These are phyloP conservation scores for Handroanthus guayacan DNA, from an alignment of 257 asterid genomes.

Conservation along the genomic window DNA sequence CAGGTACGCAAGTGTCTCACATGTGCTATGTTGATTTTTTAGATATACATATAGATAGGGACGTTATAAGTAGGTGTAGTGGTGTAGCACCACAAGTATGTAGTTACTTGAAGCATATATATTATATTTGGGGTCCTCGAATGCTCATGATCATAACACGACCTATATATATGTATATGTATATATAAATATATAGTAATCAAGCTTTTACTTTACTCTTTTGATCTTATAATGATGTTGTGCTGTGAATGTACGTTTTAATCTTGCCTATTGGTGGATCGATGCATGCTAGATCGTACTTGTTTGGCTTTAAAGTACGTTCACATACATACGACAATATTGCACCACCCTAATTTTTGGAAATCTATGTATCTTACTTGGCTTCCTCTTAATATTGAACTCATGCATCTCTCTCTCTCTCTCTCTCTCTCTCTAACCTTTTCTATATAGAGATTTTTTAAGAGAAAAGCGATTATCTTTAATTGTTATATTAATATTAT, in stretches of 20 bases:
- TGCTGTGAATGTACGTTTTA: background rate
- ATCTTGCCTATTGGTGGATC: background rate
- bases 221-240: slow-evolving; percentile 11
- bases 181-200: slow-evolving; percentile 10
- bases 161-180: too few relatives aligned
- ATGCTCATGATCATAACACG: too few relatives aligned
- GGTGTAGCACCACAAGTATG: background rate
- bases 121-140: background rate
- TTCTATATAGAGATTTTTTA: too few relatives aligned
- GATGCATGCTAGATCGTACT: background rate
- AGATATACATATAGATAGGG: background rate
- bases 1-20: too few relatives aligned
- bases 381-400: too few relatives aligned
- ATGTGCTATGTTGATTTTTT: too few relatives aligned
- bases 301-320: background rate
- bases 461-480: too few relatives aligned
- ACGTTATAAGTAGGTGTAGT: background rate
- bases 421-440: too few relatives aligned
- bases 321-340: background rate
- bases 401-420: too few relatives aligned
- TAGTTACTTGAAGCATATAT: slow-evolving; percentile 14
- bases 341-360: background rate
- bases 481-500: too few relatives aligned
- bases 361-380: background rate
- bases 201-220: slow-evolving; percentile 40